Conservation (phyloP, 2,329 filamentous ascomycete genomes). For the Simplicillium aogashimaense region DNA sequence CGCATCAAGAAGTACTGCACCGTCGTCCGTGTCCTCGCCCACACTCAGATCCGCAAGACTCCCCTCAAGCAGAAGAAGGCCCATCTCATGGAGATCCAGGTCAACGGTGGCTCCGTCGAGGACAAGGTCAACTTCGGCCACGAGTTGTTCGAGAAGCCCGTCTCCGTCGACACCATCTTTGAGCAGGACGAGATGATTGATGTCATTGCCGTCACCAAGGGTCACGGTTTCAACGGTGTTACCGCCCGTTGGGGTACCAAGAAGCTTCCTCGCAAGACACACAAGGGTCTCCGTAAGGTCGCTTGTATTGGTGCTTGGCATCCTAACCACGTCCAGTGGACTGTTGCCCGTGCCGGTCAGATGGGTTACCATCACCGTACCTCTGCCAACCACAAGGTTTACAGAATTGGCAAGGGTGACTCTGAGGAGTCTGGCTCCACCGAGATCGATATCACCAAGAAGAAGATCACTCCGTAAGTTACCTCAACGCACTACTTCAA, state of each 20-base stretch:
- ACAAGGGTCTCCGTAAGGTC: constrained; percentile 99
- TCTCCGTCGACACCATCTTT: constrained; percentile 87
- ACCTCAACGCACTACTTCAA: too few species aligned
- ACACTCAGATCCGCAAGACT: constrained; percentile 99
- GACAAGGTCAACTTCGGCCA: constrained; percentile 97
- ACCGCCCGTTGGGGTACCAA: constrained; percentile 98
- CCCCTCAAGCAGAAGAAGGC: constrained; percentile 99
- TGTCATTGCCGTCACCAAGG: constrained; percentile 98
- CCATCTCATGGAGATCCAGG: constrained; percentile 99
- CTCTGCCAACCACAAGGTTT: constrained; percentile 99
- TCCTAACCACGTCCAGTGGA: constrained; percentile 99
- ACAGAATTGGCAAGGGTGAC: constrained; percentile 85
- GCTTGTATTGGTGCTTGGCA: constrained; percentile 99
- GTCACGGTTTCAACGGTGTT: constrained; percentile 97
- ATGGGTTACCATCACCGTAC: constrained; percentile 99
- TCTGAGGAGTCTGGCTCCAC: constrained; percentile 91
- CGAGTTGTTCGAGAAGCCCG: constrained; percentile 98
- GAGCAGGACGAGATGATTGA: constrained; percentile 99
- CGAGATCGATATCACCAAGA: constrained; percentile 95
- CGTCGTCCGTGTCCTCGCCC: constrained; percentile 95
- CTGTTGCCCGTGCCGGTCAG: constrained; percentile 99
- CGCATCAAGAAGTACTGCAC: constrained; percentile 99
- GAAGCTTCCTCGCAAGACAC: constrained; percentile 99
- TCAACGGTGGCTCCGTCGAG: constrained; percentile 92
- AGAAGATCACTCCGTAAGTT: constrained; percentile 98